A percentile compares a stretch with the other conserved stretches of the same genome.
Evolutionary conservation across 2,329 filamentous ascomycete species (phyloP).

Genomic region (Trichoderma endophyticum): DNA sequence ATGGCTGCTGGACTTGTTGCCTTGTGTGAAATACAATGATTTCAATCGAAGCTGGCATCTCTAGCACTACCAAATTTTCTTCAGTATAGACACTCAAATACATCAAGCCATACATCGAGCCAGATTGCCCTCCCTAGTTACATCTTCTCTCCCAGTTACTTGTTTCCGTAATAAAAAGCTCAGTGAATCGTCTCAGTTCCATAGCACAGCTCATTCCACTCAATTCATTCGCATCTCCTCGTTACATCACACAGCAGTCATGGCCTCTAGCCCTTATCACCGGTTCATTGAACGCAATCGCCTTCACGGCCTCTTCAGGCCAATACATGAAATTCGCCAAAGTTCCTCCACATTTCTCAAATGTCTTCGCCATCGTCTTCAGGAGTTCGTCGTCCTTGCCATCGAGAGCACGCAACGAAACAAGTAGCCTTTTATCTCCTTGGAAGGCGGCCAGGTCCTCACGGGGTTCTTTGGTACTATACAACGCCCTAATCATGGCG

Average conservation of each 20-base stretch:
- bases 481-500: neutral
- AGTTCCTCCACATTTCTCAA: neutral
- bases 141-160: neutral
- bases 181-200: neutral
- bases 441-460: too few species aligned
- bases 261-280: neutral
- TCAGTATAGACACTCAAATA: neutral
- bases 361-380: neutral
- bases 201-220: neutral
- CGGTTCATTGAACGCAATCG: neutral
- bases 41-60: neutral
- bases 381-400: neutral
- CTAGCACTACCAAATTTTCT: neutral
- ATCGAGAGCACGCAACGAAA: neutral
- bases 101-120: neutral
- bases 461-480: too few species aligned
- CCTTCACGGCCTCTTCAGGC: neutral
- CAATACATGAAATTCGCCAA: neutral
- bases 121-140: too few species aligned
- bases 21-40: neutral
- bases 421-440: neutral
- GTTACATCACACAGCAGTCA: neutral
- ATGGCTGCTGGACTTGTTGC: conserved; percentile 9
- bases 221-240: neutral
- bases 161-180: neutral